Base-by-base conservation (phyloP, 2,329 filamentous ascomycete species). In the Aspergillus pseudoterreus region DNA sequence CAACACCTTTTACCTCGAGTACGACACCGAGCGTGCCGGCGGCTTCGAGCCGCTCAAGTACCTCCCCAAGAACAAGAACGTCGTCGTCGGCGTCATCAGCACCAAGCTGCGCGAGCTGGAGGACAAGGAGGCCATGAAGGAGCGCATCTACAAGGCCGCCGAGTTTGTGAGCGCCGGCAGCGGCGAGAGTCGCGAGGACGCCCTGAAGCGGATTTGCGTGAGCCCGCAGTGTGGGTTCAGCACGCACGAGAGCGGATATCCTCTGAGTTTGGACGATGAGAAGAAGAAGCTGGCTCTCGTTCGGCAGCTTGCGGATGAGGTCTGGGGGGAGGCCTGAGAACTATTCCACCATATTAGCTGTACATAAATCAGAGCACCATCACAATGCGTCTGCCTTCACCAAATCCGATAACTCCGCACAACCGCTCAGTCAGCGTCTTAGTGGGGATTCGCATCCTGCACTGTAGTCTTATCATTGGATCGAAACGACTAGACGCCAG, bases 151-250 rank as follows among this genome's bases (percentile, higher is more conserved):
- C 56, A 74, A 76, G 55, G 84, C 84, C 0, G 87, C 86, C 2
- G 81, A 86, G 45, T 85, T 83, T 67, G 80, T 91, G 22, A 86
- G 86, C 0, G 78, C 86, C 69, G 87, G 87, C 0, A 83, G 78
- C 47, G 80, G 80, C 9, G 77, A 87, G 71, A 81, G 75, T 2
- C 75, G 77, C 43, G 81, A 88, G 65, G 81, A 90, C 66, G 86
- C 86, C 0, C 73, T 92, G 11, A 79, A 86, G 69, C 81, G 84
- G 58, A 73, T 91, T 43, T 79, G 79, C 48, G 79, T 89, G n/a
- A 86, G 83, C 63, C 86, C 86, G 0, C 86, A 90, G 72, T 88
- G 85, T 65, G 85, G 85, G 4, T 88, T 88, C 68, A 88, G 86
- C 33, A 88, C 84, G 32, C 87, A 91, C 66, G 27, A 30, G 27